A percentile compares a stretch with the other conserved stretches of the same genome.
These are phyloP conservation scores for Dothiorella sarmentorum DNA, from an alignment of 2,329 filamentous ascomycete genomes.

Conservation along the genomic window DNA sequence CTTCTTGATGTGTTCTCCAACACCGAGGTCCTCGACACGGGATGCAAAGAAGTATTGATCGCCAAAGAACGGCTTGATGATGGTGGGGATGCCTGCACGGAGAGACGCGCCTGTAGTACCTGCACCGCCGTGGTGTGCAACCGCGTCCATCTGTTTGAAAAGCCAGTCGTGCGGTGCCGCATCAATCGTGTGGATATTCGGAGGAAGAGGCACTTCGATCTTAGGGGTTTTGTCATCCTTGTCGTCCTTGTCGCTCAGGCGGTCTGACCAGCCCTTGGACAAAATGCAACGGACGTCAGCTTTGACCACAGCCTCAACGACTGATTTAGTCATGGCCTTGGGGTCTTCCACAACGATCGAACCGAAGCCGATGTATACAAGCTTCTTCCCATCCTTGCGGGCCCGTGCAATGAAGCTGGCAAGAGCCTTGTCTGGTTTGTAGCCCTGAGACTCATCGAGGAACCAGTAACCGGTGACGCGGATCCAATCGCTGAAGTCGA, in stretches of 20 bases:
- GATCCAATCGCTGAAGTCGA: constrained; percentile 98
- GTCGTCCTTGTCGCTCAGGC: constrained; percentile 55
- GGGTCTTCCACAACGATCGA: constrained; percentile 93
- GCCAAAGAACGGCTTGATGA: constrained; percentile 95
- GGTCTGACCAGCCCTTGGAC: constrained; percentile 96
- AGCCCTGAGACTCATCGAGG: constrained; percentile 69
- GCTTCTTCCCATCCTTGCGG: constrained; percentile 75
- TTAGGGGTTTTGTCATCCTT: constrained; percentile 36
- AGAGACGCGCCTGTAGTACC: constrained; percentile 93
- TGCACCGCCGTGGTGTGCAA: constrained; percentile 88
- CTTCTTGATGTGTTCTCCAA: constrained; percentile 84
- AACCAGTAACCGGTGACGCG: constrained; percentile 98
- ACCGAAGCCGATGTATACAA: constrained; percentile 96
- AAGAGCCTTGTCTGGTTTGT: constrained; percentile 60
- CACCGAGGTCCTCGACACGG: constrained; percentile 87
- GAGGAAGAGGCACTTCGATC: constrained; percentile 61
- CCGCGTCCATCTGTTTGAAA: constrained; percentile 89
- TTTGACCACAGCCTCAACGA: constrained; percentile 85
- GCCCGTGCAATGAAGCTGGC: too few species aligned
- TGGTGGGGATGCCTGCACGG: constrained; percentile 85
- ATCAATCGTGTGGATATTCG: constrained; percentile 83
- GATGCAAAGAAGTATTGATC: constrained; percentile 96
- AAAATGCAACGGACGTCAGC: constrained; percentile 92
- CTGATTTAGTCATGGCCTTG: constrained; percentile 82
- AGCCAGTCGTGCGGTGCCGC: constrained; percentile 95